These are phyloP conservation scores for Kalmanozyma brasiliensis DNA, from an alignment of 1,284 basidiomycete genomes.

Conservation along the genomic window DNA sequence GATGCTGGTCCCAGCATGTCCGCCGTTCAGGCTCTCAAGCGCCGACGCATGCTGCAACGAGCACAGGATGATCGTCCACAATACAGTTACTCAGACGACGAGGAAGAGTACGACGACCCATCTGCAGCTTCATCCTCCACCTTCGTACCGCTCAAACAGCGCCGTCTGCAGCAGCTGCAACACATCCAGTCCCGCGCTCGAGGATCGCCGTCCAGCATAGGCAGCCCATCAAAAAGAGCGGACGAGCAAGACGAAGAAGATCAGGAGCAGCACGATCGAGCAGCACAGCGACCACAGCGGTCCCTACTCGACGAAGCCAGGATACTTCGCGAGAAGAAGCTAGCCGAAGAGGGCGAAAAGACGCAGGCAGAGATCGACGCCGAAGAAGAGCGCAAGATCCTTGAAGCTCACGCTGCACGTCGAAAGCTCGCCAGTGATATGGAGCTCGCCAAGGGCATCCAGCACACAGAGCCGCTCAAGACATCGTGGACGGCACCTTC, in stretches of 20 bases:
- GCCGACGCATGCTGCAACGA: slow-evolving; percentile 38
- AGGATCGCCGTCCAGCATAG: not conserved
- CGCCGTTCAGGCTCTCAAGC: slow-evolving; percentile 43
- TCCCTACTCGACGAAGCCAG: slow-evolving; percentile 62
- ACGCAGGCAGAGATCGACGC: slow-evolving; percentile 81
- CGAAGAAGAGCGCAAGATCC: slow-evolving; percentile 88
- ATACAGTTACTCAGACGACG: slow-evolving; percentile 61
- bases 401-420: slow-evolving; percentile 88
- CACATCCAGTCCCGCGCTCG: slow-evolving; percentile 60
- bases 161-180: slow-evolving; percentile 81
- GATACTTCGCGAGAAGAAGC: slow-evolving; percentile 80
- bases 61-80: slow-evolving; percentile 33
- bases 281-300: slow-evolving; percentile 74
- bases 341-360: slow-evolving; percentile 73
- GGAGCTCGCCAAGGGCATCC: slow-evolving; percentile 91
- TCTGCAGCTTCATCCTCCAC: slow-evolving; percentile 72
- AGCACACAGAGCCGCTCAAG: slow-evolving; percentile 85
- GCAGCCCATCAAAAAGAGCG: not conserved
- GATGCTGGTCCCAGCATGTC: slow-evolving; percentile 20
- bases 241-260: slow-evolving; percentile 23
- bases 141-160: slow-evolving; percentile 87
- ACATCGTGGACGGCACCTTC: slow-evolving; percentile 89
- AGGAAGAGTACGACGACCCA: slow-evolving; percentile 71
- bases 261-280: slow-evolving; percentile 71
- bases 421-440: slow-evolving; percentile 90